These are phyloP conservation scores for Elymus sibiricus DNA, from an alignment of 176 grass and related monocot species.

Conservation along the genomic window DNA sequence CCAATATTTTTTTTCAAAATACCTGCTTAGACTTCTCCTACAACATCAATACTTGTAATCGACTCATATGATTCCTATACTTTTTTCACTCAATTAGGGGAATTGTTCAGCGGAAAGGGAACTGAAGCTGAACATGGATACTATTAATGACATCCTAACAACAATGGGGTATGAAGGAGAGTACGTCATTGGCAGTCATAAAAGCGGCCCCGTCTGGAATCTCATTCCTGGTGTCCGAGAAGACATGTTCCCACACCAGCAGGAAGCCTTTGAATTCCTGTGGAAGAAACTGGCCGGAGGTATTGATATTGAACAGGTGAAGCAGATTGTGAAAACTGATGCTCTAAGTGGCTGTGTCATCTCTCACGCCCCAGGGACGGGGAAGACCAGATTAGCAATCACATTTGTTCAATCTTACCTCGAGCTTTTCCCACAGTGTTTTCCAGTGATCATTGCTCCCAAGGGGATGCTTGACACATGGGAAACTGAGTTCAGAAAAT, in stretches of 20 bases:
- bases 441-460: conserved; percentile 78
- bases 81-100: conserved; percentile 20
- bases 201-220: conserved; percentile 59
- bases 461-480: conserved; percentile 59
- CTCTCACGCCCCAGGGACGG: conserved; percentile 92
- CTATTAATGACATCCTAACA: conserved; percentile 36
- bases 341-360: conserved; percentile 74
- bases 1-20: neutral
- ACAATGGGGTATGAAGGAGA: conserved; percentile 23
- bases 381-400: conserved; percentile 77
- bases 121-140: neutral
- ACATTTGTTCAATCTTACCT: conserved; percentile 81
- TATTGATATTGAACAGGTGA: conserved; percentile 46
- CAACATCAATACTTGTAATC: neutral
- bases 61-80: neutral
- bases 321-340: neutral
- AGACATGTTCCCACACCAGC: conserved; percentile 73
- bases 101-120: conserved; percentile 21
- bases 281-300: conserved; percentile 73
- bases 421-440: conserved; percentile 48
- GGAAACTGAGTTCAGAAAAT: conserved; percentile 75
- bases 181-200: neutral
- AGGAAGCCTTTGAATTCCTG: conserved; percentile 79
- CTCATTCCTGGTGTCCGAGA: conserved; percentile 57
- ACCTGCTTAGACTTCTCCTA: neutral